Evolutionary conservation across 305 asterid genomes (phyloP).

Genomic region (Fraxinus albicans): DNA sequence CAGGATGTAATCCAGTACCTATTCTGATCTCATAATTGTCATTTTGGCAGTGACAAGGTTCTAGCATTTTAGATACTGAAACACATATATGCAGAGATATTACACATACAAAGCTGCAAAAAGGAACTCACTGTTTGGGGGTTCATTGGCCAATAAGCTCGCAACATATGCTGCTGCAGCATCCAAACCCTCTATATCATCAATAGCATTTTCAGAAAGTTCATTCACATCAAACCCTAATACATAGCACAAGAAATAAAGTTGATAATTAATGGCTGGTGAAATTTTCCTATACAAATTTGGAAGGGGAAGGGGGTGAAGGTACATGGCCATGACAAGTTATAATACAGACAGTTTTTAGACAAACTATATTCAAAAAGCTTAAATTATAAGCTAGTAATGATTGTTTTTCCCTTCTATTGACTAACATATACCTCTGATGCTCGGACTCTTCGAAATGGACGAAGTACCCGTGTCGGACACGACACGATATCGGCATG

Average conservation of each 20-base stretch:
- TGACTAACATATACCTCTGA: not conserved
- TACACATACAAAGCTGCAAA: not conserved
- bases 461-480: too few relatives aligned
- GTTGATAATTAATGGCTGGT: not conserved
- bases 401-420: not conserved
- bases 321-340: not conserved
- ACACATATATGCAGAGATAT: not conserved
- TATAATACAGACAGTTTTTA: not conserved
- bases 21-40: constrained; percentile 4
- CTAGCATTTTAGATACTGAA: not conserved
- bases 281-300: not conserved
- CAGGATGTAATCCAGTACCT: constrained; percentile 8
- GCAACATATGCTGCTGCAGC: constrained; percentile 81
- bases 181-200: constrained; percentile 74
- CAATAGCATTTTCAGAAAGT: constrained; percentile 68
- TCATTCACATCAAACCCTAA: constrained; percentile 83
- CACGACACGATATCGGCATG: too few relatives aligned
- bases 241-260: constrained; percentile 11
- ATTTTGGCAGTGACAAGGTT: constrained; percentile 9
- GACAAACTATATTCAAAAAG: not conserved
- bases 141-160: constrained; percentile 77
- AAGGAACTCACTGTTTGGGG: constrained; percentile 64
- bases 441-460: too few relatives aligned
- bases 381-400: constrained; percentile 1
- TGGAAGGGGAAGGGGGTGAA: not conserved